Base-by-base conservation (phyloP, 2,329 filamentous ascomycete species). In the Talaromyces sp. region DNA sequence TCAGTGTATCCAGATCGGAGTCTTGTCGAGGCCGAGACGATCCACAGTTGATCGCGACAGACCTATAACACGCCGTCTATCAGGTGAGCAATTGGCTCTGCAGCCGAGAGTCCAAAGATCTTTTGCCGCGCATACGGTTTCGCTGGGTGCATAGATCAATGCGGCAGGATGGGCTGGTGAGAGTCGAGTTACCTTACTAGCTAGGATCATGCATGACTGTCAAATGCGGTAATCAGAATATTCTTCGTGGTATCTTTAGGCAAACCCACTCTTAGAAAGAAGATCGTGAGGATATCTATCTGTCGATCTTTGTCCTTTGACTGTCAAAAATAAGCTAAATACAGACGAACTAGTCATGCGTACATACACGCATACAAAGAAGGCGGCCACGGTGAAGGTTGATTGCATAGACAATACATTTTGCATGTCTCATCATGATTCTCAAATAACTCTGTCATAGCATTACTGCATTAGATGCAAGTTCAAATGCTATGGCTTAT, bases 101-200 rank as follows among this genome's bases (percentile, higher is more conserved):
- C 52, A 37, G n/a, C 19, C 19, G 33, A 37, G 13, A 54, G 31
- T 35, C 27, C 11, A 13, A 61, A 45, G 31, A 61, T 61, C 45
- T 41, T 31, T 61, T 61, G 59, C 45, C 59, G 33, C 41, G 59
- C 59, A 39, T 61, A n/a, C 11, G 2, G 22, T 37, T 37, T 37
- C 10, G 8, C 6, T 56, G 31, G 1, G 50, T 19, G 31, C 50
- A 54, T 19, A 31, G 31, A 54, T 35, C 50, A 54, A 24, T 37
- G 52, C 52, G n/a, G n/a, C 9, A 39, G 33, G 31, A 39, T 13
- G n/a, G n/a, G 19, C 8, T 9, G 22, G 39, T 14, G 37, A 37
- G 31, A 37, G 11, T 56, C 52, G 52, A 56, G 52, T 56, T 31
- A 56, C 22, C n/a, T 22, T 14, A 22, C 6, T n/a, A 33, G n/a